Conservation (phyloP, 1,139 yeast genomes). For the Protomyces gravidus region DNA sequence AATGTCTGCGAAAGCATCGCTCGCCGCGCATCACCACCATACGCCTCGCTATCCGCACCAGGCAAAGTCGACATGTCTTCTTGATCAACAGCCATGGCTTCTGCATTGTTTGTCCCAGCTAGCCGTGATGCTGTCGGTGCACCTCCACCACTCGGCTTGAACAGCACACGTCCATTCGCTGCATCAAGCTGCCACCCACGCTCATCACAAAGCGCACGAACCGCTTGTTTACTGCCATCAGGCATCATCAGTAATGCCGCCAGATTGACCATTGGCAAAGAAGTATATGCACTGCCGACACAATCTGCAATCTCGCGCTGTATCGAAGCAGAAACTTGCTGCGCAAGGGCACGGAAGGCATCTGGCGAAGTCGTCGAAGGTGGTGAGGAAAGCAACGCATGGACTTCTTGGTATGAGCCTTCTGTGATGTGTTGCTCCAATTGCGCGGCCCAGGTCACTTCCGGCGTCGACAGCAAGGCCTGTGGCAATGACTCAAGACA, state of each 20-base stretch:
- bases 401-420: slow-evolving; percentile 89
- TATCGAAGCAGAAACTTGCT: slow-evolving; percentile 48
- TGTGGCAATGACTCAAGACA: slow-evolving; percentile 70
- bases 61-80: not conserved
- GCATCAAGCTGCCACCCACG: slow-evolving; percentile 56
- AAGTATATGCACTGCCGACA: slow-evolving; percentile 69
- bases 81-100: slow-evolving; percentile 19
- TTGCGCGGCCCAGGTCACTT: slow-evolving; percentile 74
- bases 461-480: slow-evolving; percentile 54
- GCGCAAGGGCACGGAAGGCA: not conserved
- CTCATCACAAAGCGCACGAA: slow-evolving; percentile 49
- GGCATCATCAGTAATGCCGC: slow-evolving; percentile 73
- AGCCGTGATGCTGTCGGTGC: not conserved
- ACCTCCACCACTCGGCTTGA: slow-evolving; percentile 41
- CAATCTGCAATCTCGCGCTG: slow-evolving; percentile 86
- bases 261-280: slow-evolving; percentile 76
- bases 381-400: slow-evolving; percentile 50
- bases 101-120: slow-evolving; percentile 16
- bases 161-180: slow-evolving; percentile 56
- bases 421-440: slow-evolving; percentile 94
- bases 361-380: slow-evolving; percentile 9
- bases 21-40: not conserved
- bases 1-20: slow-evolving; percentile 57
- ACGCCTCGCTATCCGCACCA: not conserved
- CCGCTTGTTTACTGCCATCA: slow-evolving; percentile 60